Conservation (phyloP, 2,329 filamentous ascomycete genomes). For the Diaporthe sp. region DNA sequence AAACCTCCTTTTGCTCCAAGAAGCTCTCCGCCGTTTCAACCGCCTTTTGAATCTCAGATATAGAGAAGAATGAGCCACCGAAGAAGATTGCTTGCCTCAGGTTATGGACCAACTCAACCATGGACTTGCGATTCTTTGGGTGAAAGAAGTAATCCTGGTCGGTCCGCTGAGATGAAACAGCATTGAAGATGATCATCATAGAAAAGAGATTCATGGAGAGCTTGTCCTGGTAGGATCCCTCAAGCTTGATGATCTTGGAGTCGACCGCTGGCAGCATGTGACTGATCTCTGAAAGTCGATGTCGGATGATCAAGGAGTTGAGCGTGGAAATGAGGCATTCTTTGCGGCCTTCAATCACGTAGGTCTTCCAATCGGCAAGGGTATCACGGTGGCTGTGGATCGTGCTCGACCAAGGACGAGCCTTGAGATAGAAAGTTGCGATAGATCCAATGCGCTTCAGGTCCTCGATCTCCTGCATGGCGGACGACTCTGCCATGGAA, state of each 20-base stretch:
- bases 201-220: conserved; percentile 87
- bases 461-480: conserved; percentile 71
- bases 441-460: conserved; percentile 76
- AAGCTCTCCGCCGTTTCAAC: conserved; percentile 79
- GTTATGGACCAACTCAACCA: conserved; percentile 81
- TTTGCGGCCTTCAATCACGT: conserved; percentile 76
- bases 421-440: conserved; percentile 79
- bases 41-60: conserved; percentile 72
- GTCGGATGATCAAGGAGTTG: conserved; percentile 86
- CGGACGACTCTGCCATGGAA: conserved; percentile 53
- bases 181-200: conserved; percentile 87
- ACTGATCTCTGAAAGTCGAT: conserved; percentile 79
- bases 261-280: conserved; percentile 78
- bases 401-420: conserved; percentile 83
- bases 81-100: conserved; percentile 89
- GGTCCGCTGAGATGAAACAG: conserved; percentile 86
- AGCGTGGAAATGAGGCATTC: conserved; percentile 78
- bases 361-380: conserved; percentile 78
- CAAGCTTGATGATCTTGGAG: conserved; percentile 79
- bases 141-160: conserved; percentile 94
- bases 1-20: conserved; percentile 71
- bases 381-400: conserved; percentile 66
- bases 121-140: conserved; percentile 75
- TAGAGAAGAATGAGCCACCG: conserved; percentile 81
- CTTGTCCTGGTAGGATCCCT: conserved; percentile 88